Percentiles rank a stretch among this genome's conserved stretches.
Evolutionary conservation across 1,284 basidiomycete species (phyloP).

Genomic region (Leccinum fuscescens): DNA sequence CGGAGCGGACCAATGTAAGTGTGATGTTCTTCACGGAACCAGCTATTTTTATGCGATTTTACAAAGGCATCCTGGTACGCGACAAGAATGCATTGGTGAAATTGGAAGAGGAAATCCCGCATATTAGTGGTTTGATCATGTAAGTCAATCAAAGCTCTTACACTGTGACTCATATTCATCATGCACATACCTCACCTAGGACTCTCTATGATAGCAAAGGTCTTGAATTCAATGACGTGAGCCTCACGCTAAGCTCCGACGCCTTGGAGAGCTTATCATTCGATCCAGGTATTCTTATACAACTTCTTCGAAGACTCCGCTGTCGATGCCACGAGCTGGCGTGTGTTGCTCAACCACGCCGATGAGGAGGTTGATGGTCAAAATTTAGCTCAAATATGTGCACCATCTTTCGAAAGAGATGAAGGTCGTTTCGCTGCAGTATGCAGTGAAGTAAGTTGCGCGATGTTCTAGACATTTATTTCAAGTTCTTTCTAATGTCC

Average conservation of each 20-base stretch:
- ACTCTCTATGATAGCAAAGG: slow-evolving; percentile 76
- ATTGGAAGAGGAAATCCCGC: slow-evolving; percentile 52
- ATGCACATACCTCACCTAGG: slow-evolving; percentile 34
- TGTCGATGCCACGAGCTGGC: slow-evolving; percentile 53
- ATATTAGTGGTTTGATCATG: slow-evolving; percentile 63
- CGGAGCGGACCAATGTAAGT: slow-evolving; percentile 65
- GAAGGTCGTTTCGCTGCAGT: slow-evolving; percentile 54
- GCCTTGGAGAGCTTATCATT: slow-evolving; percentile 1
- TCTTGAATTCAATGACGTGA: slow-evolving; percentile 69
- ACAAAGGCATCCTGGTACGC: slow-evolving; percentile 66
- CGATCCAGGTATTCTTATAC: slow-evolving; percentile 59
- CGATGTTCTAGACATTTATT: background rate
- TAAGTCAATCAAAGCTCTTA: slow-evolving; percentile 30
- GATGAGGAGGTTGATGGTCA: slow-evolving; percentile 20
- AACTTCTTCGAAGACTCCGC: slow-evolving; percentile 70
- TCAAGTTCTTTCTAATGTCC: background rate
- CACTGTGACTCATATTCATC: background rate
- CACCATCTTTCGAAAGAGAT: slow-evolving; percentile 49
- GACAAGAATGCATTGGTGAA: slow-evolving; percentile 50
- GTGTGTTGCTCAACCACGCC: slow-evolving; percentile 51
- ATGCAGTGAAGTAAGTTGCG: slow-evolving; percentile 52
- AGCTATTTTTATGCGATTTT: background rate
- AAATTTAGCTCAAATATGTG: slow-evolving; percentile 22
- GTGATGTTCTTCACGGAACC: background rate
- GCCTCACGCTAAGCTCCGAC: slow-evolving; percentile 5